Conservation (phyloP, 805 yeast species). For the Candida coleopterorum region DNA sequence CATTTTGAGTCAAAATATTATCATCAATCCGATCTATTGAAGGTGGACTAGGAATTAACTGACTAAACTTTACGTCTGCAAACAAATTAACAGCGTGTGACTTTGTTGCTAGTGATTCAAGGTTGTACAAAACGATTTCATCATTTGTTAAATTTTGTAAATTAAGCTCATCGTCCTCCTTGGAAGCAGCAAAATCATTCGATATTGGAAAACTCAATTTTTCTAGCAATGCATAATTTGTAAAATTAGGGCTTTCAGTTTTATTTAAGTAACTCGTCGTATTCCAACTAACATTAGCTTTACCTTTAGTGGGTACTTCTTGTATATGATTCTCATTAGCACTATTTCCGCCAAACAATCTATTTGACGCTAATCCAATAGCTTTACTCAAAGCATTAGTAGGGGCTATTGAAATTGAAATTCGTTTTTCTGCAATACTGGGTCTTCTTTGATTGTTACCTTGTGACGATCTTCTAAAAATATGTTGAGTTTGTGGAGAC, state of each 20-base stretch:
- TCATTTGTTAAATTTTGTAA: slow-evolving; percentile 16
- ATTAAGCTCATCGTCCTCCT: not conserved
- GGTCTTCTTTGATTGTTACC: slow-evolving; percentile 55
- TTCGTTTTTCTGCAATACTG: slow-evolving; percentile 57
- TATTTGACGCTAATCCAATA: slow-evolving; percentile 78
- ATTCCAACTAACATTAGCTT: slow-evolving; percentile 3
- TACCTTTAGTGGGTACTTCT: not conserved
- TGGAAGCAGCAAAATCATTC: slow-evolving; percentile 9
- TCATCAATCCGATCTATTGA: slow-evolving; percentile 39
- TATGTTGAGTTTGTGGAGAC: slow-evolving; percentile 9
- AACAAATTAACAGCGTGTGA: slow-evolving; percentile 84
- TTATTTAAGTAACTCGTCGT: slow-evolving; percentile 15
- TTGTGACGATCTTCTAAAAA: slow-evolving; percentile 32
- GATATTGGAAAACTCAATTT: slow-evolving; percentile 29
- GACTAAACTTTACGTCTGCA: slow-evolving; percentile 88
- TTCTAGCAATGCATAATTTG: slow-evolving; percentile 31
- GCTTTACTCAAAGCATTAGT: slow-evolving; percentile 88
- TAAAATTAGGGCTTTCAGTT: slow-evolving; percentile 27
- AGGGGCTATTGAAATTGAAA: slow-evolving; percentile 70
- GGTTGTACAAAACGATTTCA: slow-evolving; percentile 36
- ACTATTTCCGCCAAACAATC: slow-evolving; percentile 60
- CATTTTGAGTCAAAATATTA: slow-evolving; percentile 33
- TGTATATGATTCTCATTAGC: slow-evolving; percentile 3
- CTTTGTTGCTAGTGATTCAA: slow-evolving; percentile 80
- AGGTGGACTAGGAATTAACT: slow-evolving; percentile 73